These are phyloP conservation scores for Paratinospora sagittata DNA, from an alignment of 164 flowering plant species.

Conservation along the genomic window DNA sequence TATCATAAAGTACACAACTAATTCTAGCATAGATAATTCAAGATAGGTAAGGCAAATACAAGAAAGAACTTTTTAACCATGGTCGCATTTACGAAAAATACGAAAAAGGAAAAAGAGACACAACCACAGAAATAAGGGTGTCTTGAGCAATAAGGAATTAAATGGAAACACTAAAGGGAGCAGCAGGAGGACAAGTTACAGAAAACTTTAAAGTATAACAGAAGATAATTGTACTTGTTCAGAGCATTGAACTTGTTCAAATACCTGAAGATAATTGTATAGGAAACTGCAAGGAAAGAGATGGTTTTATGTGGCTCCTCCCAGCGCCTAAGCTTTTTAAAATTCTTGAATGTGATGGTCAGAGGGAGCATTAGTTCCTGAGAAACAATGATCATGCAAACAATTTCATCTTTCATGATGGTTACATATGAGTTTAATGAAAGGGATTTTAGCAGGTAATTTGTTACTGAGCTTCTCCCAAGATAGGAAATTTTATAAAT, in stretches of 20 bases:
- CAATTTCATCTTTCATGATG: neutral
- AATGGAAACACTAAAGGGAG: no score
- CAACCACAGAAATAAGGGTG: no score
- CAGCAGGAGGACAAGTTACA: no score
- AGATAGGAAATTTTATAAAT: neutral
- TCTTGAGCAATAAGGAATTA: no score
- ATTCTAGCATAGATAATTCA: no score
- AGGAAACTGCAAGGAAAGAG: slow-evolving; percentile 67
- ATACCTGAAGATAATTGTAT: slow-evolving; percentile 80
- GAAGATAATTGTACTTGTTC: no score
- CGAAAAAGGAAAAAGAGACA: no score
- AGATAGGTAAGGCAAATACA: no score
- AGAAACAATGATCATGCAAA: neutral
- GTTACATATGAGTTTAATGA: neutral
- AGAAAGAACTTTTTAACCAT: no score
- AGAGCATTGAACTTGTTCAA: neutral
- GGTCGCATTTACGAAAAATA: no score
- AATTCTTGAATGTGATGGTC: slow-evolving; percentile 34
- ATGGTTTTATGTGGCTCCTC: slow-evolving; percentile 77
- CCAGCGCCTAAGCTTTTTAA: slow-evolving; percentile 82
- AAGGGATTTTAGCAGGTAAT: neutral
- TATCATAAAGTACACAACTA: no score
- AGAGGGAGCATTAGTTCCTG: slow-evolving; percentile 92
- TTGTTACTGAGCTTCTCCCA: neutral
- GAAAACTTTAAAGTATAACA: neutral